phyloP scores from a whole-genome alignment of 1,139 yeast genomes.

The Protomyces pachydermus region DNA sequence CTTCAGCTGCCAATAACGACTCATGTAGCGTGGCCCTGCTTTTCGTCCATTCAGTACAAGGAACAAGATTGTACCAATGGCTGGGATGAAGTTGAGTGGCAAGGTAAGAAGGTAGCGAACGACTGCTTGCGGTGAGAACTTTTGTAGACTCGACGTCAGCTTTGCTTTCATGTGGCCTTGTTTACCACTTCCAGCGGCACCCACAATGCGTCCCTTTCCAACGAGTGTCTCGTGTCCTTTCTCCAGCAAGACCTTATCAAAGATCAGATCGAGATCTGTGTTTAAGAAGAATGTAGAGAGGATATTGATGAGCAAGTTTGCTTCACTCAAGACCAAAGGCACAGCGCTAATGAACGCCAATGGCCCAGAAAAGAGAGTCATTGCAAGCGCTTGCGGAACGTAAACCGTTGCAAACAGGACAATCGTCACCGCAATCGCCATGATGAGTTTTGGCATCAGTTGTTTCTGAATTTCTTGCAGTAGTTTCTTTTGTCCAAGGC shows the following conservation, averaged over 20 bases:
- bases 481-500: conserved; percentile 3
- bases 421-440: conserved; percentile 4
- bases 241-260: conserved; percentile 22
- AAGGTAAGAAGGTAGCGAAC: conserved; percentile 21
- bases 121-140: conserved; percentile 13
- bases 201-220: conserved; percentile 7
- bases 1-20: conserved; percentile 19
- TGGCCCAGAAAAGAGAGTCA: conserved; percentile 23
- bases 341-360: conserved; percentile 22
- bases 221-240: conserved; percentile 17
- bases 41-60: conserved; percentile 20
- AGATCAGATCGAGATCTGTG: conserved; percentile 6
- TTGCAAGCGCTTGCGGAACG: conserved; percentile 17
- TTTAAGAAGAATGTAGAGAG: conserved; percentile 4
- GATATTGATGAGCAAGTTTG: conserved; percentile 7
- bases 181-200: background rate
- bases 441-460: conserved; percentile 10
- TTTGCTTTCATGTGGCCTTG: conserved; percentile 15
- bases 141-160: conserved; percentile 5
- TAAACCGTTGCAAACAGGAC: conserved; percentile 20
- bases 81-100: conserved; percentile 26
- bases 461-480: conserved; percentile 10
- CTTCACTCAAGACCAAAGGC: conserved; percentile 19
- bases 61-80: conserved; percentile 23
- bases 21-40: conserved; percentile 12